A percentile compares a stretch with the other conserved stretches of the same genome.
These are phyloP conservation scores for Deinandra increscens DNA, from an alignment of 129 eudicot species.

Conservation along the genomic window DNA sequence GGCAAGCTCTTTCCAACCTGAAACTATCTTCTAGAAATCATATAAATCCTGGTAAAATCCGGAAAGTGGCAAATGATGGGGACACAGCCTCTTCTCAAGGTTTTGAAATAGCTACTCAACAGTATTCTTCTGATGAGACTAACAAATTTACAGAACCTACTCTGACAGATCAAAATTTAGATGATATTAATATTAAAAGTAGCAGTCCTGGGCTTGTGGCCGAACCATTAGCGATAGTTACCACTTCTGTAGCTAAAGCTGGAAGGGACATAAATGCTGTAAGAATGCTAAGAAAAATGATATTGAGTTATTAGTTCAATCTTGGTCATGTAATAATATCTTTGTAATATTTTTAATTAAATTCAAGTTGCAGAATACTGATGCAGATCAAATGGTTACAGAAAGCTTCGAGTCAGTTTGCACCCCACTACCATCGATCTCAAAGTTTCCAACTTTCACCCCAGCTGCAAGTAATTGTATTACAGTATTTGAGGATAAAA, in stretches of 20 bases:
- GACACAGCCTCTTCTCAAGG: constrained; percentile 27
- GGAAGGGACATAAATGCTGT: constrained; percentile 28
- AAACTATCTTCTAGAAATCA: constrained; percentile 61
- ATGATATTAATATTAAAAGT: constrained; percentile 26
- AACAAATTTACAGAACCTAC: constrained; percentile 15
- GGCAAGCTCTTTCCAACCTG: constrained; percentile 72
- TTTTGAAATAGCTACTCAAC: constrained; percentile 32
- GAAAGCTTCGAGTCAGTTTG: constrained; percentile 59
- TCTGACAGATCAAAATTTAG: constrained; percentile 25
- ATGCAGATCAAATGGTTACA: constrained; percentile 65
- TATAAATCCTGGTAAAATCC: constrained; percentile 66
- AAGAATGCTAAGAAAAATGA: constrained; percentile 1
- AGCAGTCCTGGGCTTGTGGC: background rate
- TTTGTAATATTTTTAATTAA: background rate
- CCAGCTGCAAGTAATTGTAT: constrained; percentile 40
- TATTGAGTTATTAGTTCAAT: background rate
- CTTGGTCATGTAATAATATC: background rate
- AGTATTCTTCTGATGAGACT: constrained; percentile 25
- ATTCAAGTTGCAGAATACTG: constrained; percentile 55
- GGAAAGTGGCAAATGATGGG: constrained; percentile 31
- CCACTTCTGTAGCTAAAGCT: constrained; percentile 31
- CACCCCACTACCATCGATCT: constrained; percentile 59
- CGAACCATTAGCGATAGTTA: constrained; percentile 16
- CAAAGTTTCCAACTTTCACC: constrained; percentile 53
- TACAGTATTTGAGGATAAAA: constrained; percentile 36